These are phyloP conservation scores for Gossypium gossypioides DNA, from an alignment of 441 rosid genomes.

Conservation along the genomic window DNA sequence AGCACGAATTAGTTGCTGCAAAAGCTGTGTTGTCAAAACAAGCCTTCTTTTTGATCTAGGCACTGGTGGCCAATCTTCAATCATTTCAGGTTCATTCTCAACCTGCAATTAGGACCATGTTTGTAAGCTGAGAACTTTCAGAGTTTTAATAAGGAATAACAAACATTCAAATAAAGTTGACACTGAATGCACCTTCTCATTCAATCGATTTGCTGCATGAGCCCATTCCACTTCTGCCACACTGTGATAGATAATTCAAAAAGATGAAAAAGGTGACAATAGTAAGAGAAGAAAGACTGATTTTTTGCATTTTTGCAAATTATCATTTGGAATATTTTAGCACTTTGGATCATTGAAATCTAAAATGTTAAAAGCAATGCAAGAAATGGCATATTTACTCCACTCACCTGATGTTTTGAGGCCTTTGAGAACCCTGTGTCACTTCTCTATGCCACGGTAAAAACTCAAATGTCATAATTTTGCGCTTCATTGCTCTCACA, in stretches of 20 bases:
- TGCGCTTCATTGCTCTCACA: conserved; percentile 56
- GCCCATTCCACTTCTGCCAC: conserved; percentile 69
- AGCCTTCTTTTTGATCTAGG: conserved; percentile 63
- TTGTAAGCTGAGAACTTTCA: conserved; percentile 11
- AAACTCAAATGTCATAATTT: conserved; percentile 41
- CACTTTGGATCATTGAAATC: neutral
- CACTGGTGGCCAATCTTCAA: conserved; percentile 33
- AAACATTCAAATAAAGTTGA: neutral
- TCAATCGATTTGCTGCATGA: conserved; percentile 42
- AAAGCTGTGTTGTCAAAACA: conserved; percentile 58
- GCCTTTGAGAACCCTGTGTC: conserved; percentile 31
- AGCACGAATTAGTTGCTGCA: conserved; percentile 60
- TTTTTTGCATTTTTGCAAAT: neutral
- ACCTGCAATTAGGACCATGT: conserved; percentile 36
- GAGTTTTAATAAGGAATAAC: neutral
- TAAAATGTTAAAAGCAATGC: neutral
- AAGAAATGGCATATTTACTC: neutral
- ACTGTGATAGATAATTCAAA: conserved; percentile 31
- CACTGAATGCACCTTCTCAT: conserved; percentile 58
- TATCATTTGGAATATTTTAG: neutral
- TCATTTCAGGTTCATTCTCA: conserved; percentile 38
- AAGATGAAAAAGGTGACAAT: neutral
- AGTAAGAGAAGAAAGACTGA: neutral
- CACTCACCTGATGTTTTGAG: conserved; percentile 53
- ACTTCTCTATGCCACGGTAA: conserved; percentile 70